A percentile compares a stretch with the other conserved stretches of the same genome.
phyloP scores from a whole-genome alignment of 306 rosid genomes.

The Fragaria ananassa region DNA sequence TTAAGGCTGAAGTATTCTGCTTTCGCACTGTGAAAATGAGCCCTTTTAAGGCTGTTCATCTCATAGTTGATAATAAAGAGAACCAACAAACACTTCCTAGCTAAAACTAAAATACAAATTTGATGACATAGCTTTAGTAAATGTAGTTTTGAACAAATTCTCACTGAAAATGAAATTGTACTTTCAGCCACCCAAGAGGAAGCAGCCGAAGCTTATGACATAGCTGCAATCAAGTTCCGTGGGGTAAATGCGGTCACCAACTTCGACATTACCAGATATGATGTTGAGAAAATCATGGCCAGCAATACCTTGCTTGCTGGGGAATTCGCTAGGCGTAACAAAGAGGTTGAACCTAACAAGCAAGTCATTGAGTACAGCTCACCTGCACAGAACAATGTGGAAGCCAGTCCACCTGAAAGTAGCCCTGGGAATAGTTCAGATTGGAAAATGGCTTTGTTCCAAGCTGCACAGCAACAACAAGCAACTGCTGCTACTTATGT shows the following conservation, averaged over 20 bases:
- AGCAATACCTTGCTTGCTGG: slow-evolving; percentile 78
- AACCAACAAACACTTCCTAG: slow-evolving; percentile 16
- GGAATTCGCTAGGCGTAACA: slow-evolving; percentile 68
- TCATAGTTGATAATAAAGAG: slow-evolving; percentile 1
- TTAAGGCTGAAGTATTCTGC: slow-evolving; percentile 51
- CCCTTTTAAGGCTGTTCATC: slow-evolving; percentile 55
- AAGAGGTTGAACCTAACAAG: slow-evolving; percentile 35
- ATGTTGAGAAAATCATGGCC: slow-evolving; percentile 86
- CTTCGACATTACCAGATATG: slow-evolving; percentile 81
- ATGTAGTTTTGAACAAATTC: background rate
- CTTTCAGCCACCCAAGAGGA: slow-evolving; percentile 95
- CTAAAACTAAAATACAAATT: slow-evolving; percentile 3
- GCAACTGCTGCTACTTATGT: slow-evolving; percentile 26
- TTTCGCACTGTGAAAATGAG: slow-evolving; percentile 26
- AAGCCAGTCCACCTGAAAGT: slow-evolving; percentile 25
- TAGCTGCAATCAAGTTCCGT: slow-evolving; percentile 93
- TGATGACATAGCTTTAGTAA: background rate
- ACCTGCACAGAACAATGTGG: slow-evolving; percentile 30
- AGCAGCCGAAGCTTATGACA: slow-evolving; percentile 96
- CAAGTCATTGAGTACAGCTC: slow-evolving; percentile 34
- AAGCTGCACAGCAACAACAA: slow-evolving; percentile 30
- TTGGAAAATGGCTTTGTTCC: slow-evolving; percentile 57
- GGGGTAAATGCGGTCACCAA: slow-evolving; percentile 88
- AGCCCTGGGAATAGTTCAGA: slow-evolving; percentile 31
- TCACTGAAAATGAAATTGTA: background rate